Percentiles rank a stretch among this genome's conserved stretches.
These are phyloP conservation scores for Alternaria solani DNA, from an alignment of 2,329 filamentous ascomycete genomes.

Conservation along the genomic window DNA sequence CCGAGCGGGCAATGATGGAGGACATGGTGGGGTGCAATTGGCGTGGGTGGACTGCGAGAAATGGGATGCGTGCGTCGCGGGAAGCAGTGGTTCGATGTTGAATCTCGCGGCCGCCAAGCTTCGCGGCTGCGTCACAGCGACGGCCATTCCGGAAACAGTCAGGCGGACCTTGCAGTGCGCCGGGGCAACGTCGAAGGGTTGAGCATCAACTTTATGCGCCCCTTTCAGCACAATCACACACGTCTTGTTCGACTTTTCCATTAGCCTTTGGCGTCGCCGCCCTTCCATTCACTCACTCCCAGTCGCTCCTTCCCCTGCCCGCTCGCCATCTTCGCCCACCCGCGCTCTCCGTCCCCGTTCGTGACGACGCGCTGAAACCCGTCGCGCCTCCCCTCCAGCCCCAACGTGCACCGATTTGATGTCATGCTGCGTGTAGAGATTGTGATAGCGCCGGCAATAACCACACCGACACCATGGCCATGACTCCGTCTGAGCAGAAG, in stretches of 20 bases:
- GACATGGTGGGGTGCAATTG: conserved; percentile 50
- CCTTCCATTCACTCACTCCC: conserved; percentile 30
- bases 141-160: conserved; percentile 18
- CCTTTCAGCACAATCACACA: conserved; percentile 24
- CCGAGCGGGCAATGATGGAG: conserved; percentile 55
- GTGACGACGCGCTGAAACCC: background rate
- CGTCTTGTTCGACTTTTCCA: conserved; percentile 4
- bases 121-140: conserved; percentile 24
- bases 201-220: conserved; percentile 25
- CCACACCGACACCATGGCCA: conserved; percentile 36
- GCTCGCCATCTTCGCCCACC: conserved; percentile 1
- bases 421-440: conserved; percentile 45
- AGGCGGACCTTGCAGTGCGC: conserved; percentile 25
- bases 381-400: conserved; percentile 1
- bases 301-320: conserved; percentile 19
- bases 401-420: conserved; percentile 21
- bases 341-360: conserved; percentile 16
- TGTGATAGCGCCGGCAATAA: conserved; percentile 31
- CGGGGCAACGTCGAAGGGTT: conserved; percentile 9
- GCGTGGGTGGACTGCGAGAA: conserved; percentile 15
- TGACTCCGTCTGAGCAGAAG: conserved; percentile 45
- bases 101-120: conserved; percentile 26
- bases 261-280: conserved; percentile 21
- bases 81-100: conserved; percentile 31
- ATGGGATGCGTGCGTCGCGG: conserved; percentile 23